A percentile compares a stretch with the other conserved stretches of the same genome.
These are phyloP conservation scores for Termitomyces sp. DNA, from an alignment of 768 basidiomycete genomes.

Conservation along the genomic window DNA sequence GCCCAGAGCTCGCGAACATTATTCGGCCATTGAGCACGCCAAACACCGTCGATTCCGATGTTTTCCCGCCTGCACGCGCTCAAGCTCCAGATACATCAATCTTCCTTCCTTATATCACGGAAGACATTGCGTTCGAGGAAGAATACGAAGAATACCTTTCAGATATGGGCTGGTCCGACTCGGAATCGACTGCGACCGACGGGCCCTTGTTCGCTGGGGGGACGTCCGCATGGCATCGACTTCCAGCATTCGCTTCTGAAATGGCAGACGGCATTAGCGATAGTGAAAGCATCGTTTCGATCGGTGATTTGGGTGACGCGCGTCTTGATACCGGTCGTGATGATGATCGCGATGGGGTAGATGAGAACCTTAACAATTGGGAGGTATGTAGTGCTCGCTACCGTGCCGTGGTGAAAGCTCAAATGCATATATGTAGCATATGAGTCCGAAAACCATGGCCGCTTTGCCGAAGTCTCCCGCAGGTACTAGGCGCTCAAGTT, in stretches of 20 bases:
- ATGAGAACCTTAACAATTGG: slow-evolving; percentile 93
- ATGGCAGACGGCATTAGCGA: slow-evolving; percentile 90
- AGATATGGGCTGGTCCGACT: slow-evolving; percentile 75
- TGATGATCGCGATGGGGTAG: slow-evolving; percentile 56
- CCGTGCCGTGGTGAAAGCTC: not conserved
- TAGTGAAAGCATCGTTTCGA: slow-evolving; percentile 87
- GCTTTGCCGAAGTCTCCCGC: slow-evolving; percentile 90
- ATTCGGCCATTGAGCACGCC: slow-evolving; percentile 73
- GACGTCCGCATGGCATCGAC: slow-evolving; percentile 73
- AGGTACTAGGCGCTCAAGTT: slow-evolving; percentile 74
- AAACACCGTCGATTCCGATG: slow-evolving; percentile 77
- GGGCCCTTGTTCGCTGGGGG: slow-evolving; percentile 33
- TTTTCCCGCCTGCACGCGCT: slow-evolving; percentile 91
- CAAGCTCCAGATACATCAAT: slow-evolving; percentile 79
- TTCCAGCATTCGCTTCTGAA: slow-evolving; percentile 72
- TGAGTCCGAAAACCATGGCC: slow-evolving; percentile 95
- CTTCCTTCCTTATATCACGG: slow-evolving; percentile 87
- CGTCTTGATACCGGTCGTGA: slow-evolving; percentile 58
- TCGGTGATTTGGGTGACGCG: slow-evolving; percentile 80
- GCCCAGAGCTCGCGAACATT: slow-evolving; percentile 68
- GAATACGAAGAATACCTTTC: slow-evolving; percentile 96
- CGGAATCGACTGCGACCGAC: slow-evolving; percentile 30
- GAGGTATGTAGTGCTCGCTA: slow-evolving; percentile 54
- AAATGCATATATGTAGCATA: slow-evolving; percentile 52
- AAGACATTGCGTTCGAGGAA: slow-evolving; percentile 92